phyloP scores from a whole-genome alignment of 495 filamentous ascomycete species.

The Aspergillus carlsbadensis region DNA sequence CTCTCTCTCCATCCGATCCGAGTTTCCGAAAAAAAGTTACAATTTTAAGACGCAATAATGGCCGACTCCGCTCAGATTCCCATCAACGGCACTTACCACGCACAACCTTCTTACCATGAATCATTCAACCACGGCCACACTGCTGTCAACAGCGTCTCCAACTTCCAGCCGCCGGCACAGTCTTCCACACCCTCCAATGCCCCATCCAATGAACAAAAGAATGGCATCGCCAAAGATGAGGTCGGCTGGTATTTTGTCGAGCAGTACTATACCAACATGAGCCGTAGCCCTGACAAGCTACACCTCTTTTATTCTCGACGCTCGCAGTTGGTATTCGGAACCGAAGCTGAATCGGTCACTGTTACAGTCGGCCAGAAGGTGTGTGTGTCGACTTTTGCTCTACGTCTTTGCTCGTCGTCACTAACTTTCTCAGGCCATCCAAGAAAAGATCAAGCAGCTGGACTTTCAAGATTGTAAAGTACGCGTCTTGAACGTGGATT shows the following conservation, averaged over 20 bases:
- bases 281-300: conserved; percentile 89
- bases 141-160: conserved; percentile 38
- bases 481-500: conserved; percentile 95
- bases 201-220: conserved; percentile 42
- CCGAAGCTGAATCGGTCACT: conserved; percentile 80
- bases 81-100: conserved; percentile 47
- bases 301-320: conserved; percentile 83
- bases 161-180: conserved; percentile 48
- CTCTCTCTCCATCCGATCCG: conserved; percentile 21
- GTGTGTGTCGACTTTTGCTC: conserved; percentile 33
- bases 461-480: conserved; percentile 98
- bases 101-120: conserved; percentile 42
- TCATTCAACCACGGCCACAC: conserved; percentile 37
- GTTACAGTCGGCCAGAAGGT: conserved; percentile 85
- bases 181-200: conserved; percentile 44
- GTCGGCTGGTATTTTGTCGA: conserved; percentile 99
- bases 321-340: conserved; percentile 79
- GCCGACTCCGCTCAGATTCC: conserved; percentile 45
- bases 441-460: conserved; percentile 86
- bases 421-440: conserved; percentile 65
- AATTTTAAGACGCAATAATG: conserved; percentile 40
- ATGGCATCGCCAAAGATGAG: conserved; percentile 70
- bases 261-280: conserved; percentile 97
- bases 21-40: conserved; percentile 17
- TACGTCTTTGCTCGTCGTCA: background rate